phyloP scores from a whole-genome alignment of 495 filamentous ascomycete species.

The Lindgomyces ingoldianus region DNA sequence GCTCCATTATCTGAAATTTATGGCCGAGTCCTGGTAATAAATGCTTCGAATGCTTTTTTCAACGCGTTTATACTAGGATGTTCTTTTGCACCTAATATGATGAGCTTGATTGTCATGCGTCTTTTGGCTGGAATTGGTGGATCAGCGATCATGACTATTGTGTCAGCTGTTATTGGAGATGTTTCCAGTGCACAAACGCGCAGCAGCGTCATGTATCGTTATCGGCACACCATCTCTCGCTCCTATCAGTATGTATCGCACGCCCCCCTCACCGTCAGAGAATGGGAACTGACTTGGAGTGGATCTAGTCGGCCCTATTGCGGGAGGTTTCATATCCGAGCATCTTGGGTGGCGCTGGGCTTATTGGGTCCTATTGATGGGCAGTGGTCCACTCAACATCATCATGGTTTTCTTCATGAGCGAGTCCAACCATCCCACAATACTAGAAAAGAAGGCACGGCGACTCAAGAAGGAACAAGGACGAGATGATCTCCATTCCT shows the following conservation, averaged over 20 bases:
- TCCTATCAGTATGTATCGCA: conserved; percentile 11
- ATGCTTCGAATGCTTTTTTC: conserved; percentile 19
- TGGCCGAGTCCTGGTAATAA: conserved; percentile 20
- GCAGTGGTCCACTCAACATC: conserved; percentile 22
- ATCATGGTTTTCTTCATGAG: conserved; percentile 27
- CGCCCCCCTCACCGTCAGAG: no score
- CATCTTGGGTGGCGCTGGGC: conserved; percentile 32
- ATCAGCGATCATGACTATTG: conserved; percentile 29
- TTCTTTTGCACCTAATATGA: conserved; percentile 23
- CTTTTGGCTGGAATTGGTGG: conserved; percentile 29
- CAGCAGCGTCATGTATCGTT: conserved; percentile 21
- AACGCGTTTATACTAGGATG: conserved; percentile 27
- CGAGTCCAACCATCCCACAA: conserved; percentile 27
- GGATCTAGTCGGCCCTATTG: conserved; percentile 34
- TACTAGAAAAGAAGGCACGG: conserved; percentile 29
- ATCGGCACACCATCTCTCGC: conserved; percentile 27
- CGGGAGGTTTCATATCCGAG: conserved; percentile 31
- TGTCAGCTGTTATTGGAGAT: conserved; percentile 24
- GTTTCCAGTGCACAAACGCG: conserved; percentile 27
- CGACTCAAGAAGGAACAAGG: conserved; percentile 23
- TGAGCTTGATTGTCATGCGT: conserved; percentile 30
- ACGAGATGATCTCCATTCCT: conserved; percentile 24
- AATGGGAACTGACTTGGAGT: no score
- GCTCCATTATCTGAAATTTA: conserved; percentile 33
- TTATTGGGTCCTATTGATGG: conserved; percentile 28